These are phyloP conservation scores for Xylaria sp. DNA, from an alignment of 2,329 filamentous ascomycete species.

Conservation along the genomic window DNA sequence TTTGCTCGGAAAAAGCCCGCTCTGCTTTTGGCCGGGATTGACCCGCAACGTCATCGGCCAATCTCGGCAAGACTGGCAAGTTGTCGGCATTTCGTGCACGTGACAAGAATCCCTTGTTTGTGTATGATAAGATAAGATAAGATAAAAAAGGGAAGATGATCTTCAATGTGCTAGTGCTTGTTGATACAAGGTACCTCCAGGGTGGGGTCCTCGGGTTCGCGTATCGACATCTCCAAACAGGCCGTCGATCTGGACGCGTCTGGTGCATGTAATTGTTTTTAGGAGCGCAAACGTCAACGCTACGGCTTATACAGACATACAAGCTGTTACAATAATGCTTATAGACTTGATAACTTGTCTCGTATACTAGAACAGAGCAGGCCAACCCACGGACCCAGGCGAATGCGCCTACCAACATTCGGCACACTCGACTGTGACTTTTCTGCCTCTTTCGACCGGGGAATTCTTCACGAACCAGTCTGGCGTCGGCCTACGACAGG, in stretches of 20 bases:
- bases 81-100: background rate
- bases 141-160: conserved; percentile 18
- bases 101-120: background rate
- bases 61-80: conserved; percentile 12
- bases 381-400: background rate
- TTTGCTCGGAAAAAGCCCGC: conserved; percentile 16
- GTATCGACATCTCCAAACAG: conserved; percentile 31
- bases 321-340: background rate
- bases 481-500: background rate
- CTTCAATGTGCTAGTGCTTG: background rate
- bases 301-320: background rate
- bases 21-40: conserved; percentile 19
- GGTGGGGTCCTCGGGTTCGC: conserved; percentile 32
- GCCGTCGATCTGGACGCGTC: conserved; percentile 35
- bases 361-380: no score
- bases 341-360: no score
- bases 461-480: background rate
- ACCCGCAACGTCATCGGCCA: conserved; percentile 33
- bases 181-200: conserved; percentile 23
- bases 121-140: conserved; percentile 4
- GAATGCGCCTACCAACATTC: background rate
- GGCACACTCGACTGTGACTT: background rate
- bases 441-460: background rate
- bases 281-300: conserved; percentile 16
- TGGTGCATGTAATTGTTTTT: conserved; percentile 22